Conservation (phyloP, 345 rosid species). For the Clarkia xantiana region DNA sequence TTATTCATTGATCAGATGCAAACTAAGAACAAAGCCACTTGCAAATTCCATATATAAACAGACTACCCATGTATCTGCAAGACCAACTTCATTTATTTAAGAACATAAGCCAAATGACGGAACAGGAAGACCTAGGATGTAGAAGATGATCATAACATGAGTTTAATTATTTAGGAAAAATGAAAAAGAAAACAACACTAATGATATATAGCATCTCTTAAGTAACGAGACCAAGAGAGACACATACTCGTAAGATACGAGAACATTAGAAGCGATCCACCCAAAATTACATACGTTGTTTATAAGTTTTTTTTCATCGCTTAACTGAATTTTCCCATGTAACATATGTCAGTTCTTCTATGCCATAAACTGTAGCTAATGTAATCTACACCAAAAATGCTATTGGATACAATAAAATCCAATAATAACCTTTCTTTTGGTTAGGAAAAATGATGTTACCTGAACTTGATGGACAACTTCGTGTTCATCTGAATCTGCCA, state of each 20-base stretch:
- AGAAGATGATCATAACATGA: too few relatives aligned
- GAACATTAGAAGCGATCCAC: background rate
- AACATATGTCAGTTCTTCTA: too few relatives aligned
- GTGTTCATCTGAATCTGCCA: slow-evolving; percentile 98
- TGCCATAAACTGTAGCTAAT: too few relatives aligned
- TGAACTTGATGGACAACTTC: slow-evolving; percentile 94
- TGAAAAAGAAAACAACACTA: too few relatives aligned
- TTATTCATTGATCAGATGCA: slow-evolving; percentile 6
- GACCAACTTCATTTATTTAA: too few relatives aligned
- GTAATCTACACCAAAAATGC: background rate
- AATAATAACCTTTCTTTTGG: too few relatives aligned
- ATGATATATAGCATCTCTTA: too few relatives aligned
- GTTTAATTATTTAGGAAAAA: too few relatives aligned
- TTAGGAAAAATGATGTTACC: slow-evolving; percentile 21
- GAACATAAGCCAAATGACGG: too few relatives aligned
- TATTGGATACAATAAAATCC: too few relatives aligned
- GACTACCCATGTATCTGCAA: background rate
- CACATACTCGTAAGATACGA: background rate
- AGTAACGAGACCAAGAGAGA: background rate
- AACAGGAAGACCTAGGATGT: too few relatives aligned
- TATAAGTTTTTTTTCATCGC: background rate
- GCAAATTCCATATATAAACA: background rate
- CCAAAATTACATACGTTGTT: background rate
- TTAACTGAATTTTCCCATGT: too few relatives aligned
- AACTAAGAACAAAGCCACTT: slow-evolving; percentile 1